Evolutionary conservation across 495 filamentous ascomycete genomes (phyloP), one percentile per base, ranked within the genome.

Genomic region (Polyplosphaeria fusca): DNA sequence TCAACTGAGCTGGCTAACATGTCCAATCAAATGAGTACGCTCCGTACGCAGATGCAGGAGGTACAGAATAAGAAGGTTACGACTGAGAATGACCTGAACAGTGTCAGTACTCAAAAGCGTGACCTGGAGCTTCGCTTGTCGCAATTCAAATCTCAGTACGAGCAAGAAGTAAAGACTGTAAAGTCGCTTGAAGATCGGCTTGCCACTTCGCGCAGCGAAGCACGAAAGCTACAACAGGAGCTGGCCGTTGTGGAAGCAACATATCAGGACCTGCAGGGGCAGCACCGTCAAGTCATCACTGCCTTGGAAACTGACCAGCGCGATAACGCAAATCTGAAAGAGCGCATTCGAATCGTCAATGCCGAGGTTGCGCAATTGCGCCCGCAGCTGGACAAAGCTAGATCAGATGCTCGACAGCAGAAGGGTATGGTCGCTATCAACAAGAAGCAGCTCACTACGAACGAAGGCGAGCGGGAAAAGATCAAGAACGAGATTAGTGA

Each of bases 361-460:
- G 78, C 79, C 9, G 88, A 92, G 64, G 86, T 95, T 60, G 76
- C 80, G 27, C 84, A 87, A 71, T 74, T 97, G 26, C 90, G 88
- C 70, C 91, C 89, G 5, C 83, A 90, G 46, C 77, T 97, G 45
- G 93, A 98, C 62, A 95, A 95, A 74, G 76, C 94, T 48, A 86
- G 88, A 67, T 86, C 83, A 11, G 88, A 93, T 60, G 88, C 91
- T 35, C 83, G 93, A 19, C 93, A 96, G 67, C 90, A 96, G 72
- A 96, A 94, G 71, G 93, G 93, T 9, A 72, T 96, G 39, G 93
- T 94, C 40, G 89, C 94, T 3, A 97, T 98, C 72, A 95, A 94
- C 74, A 96, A 94, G 74, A 97, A 98, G 74, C 93, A 98, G 73
- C 77, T 96, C 43, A 79, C 86, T 30, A 95, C 92, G 1, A 85